These are phyloP conservation scores for Pterocarpus macrocarpus DNA, from an alignment of 306 rosid species.

Conservation along the genomic window DNA sequence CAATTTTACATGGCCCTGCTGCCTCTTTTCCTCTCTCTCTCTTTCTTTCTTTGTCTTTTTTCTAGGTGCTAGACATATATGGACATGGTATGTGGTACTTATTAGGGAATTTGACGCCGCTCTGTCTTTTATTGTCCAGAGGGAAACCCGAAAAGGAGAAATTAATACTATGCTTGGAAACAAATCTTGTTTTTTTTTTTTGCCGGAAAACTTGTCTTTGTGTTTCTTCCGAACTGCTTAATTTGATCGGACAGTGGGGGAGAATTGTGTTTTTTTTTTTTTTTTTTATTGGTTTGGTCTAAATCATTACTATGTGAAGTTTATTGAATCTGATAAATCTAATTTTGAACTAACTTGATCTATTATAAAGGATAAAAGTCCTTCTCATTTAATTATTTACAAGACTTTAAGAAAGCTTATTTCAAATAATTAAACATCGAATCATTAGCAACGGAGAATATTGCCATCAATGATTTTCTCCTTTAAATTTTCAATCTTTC, in stretches of 20 bases:
- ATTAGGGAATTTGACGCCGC: conserved; percentile 16
- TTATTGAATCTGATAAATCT: too few relatives aligned
- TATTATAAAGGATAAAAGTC: too few relatives aligned
- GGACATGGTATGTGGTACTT: background rate
- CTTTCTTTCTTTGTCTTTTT: background rate
- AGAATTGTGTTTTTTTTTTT: too few relatives aligned
- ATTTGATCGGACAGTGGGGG: background rate
- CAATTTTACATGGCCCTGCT: background rate
- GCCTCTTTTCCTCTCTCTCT: too few relatives aligned
- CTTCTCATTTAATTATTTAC: too few relatives aligned
- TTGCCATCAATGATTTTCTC: background rate
- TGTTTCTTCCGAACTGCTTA: background rate
- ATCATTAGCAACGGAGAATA: background rate
- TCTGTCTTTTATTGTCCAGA: conserved; percentile 45
- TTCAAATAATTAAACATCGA: too few relatives aligned
- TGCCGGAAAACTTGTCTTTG: conserved; percentile 9
- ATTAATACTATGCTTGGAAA: conserved; percentile 1
- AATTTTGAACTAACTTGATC: too few relatives aligned
- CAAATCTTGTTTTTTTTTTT: background rate
- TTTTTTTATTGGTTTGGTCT: too few relatives aligned
- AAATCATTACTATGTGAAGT: too few relatives aligned
- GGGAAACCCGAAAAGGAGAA: conserved; percentile 16
- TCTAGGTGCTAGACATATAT: background rate
- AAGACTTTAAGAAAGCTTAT: too few relatives aligned
- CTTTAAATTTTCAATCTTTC: background rate